phyloP scores from a whole-genome alignment of 106 monocot species.

The Posidonia australis region DNA sequence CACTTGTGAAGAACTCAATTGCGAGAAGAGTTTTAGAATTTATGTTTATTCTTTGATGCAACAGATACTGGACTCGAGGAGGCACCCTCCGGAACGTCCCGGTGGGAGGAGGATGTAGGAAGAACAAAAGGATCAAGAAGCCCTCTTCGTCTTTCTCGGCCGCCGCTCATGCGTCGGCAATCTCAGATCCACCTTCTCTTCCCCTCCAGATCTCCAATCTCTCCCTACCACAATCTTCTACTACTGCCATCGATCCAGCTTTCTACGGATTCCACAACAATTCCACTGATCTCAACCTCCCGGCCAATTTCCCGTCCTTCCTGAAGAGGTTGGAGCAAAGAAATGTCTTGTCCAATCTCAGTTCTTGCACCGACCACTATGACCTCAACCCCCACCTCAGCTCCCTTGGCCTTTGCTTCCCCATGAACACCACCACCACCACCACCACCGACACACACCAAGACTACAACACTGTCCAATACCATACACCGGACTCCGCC shows the following conservation, averaged over 20 bases:
- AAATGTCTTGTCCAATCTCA: background rate
- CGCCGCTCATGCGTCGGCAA: background rate
- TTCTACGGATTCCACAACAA: background rate
- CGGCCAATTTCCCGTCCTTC: background rate
- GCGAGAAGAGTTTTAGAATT: background rate
- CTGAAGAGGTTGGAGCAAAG: background rate
- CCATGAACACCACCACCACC: background rate
- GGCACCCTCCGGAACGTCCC: constrained; percentile 13
- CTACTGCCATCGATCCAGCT: background rate
- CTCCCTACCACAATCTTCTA: constrained; percentile 5
- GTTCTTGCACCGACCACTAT: background rate
- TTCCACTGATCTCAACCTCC: background rate
- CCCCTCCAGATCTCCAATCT: constrained; percentile 6
- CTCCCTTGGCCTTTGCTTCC: constrained; percentile 15
- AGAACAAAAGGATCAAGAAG: constrained; percentile 13
- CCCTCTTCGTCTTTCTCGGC: background rate
- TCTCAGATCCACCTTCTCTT: constrained; percentile 4
- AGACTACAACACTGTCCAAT: background rate
- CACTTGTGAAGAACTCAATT: background rate
- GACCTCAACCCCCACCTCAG: constrained; percentile 16
- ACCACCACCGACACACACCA: background rate
- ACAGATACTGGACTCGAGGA: constrained; percentile 10
- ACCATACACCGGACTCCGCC: background rate
- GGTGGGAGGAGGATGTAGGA: constrained; percentile 10
- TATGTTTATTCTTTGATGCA: background rate